A percentile compares a stretch with the other conserved stretches of the same genome.
Conservation (phyloP, 768 basidiomycete genomes). For the Heimioporus sp. region DNA sequence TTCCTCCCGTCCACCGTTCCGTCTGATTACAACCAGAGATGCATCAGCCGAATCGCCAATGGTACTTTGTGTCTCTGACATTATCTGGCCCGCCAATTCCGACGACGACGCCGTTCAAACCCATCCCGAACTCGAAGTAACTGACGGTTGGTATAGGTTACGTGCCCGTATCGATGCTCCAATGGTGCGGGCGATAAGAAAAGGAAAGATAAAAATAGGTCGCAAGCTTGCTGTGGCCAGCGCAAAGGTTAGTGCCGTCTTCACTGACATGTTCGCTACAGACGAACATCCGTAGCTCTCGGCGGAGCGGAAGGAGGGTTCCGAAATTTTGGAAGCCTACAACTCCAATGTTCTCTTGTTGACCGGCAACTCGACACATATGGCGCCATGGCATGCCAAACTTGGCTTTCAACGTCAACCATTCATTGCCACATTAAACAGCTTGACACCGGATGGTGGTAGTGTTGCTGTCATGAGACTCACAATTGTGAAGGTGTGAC, state of each 20-base stretch:
- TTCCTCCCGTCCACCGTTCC: constrained; percentile 77
- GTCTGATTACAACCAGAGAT: constrained; percentile 81
- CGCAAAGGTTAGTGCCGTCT: constrained; percentile 58
- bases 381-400: constrained; percentile 85
- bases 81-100: constrained; percentile 50
- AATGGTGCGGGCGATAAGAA: constrained; percentile 64
- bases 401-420: constrained; percentile 73
- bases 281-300: constrained; percentile 47
- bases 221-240: constrained; percentile 81
- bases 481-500: constrained; percentile 58
- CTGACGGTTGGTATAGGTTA: constrained; percentile 95
- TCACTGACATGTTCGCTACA: neutral
- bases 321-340: constrained; percentile 81
- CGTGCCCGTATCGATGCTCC: constrained; percentile 73
- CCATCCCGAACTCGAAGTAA: constrained; percentile 77
- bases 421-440: constrained; percentile 74
- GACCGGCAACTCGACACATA: constrained; percentile 80
- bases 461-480: constrained; percentile 71
- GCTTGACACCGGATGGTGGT: constrained; percentile 82
- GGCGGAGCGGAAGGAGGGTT: constrained; percentile 69
- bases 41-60: constrained; percentile 75
- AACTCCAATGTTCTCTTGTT: constrained; percentile 63
- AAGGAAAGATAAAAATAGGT: constrained; percentile 69
- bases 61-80: constrained; percentile 79
- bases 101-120: constrained; percentile 40